Evolutionary conservation across 495 filamentous ascomycete genomes (phyloP), one percentile per base, ranked within the genome.

Genomic region (Hypoxylon fragiforme): DNA sequence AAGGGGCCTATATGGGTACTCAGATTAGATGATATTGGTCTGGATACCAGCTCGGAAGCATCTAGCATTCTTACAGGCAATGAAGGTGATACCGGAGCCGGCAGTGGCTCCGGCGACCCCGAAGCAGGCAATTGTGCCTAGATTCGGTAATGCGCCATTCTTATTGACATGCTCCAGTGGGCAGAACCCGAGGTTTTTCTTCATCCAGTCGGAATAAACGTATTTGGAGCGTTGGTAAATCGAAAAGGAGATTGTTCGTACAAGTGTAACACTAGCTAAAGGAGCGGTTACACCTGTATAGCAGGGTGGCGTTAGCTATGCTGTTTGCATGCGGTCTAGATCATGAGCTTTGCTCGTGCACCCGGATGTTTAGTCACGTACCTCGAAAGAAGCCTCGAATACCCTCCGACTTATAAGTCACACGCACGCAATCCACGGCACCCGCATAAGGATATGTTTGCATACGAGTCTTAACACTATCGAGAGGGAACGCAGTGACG

Each of bases 191-290:
- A 85, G 85, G 45, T 84, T 72, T 26, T 58, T 63, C 60, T 81
- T 78, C 63, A 89, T 78, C 78, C 78, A 85, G 57, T 77, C 76
- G 47, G 88, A 85, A 61, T 92, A 86, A 8, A 74, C 70, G 68
- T 90, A 83, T 72, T 96, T 96, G 31, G 89, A 86, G 30, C 79
- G 80, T 69, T 91, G 89, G 74, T 97, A 97, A 46, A 92, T 87
- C 26, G 90, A 92, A 66, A 97, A 96, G n/a, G 89, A 94, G 42
- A 95, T 80, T 14, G 92, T 94, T 28, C 92, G 85, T 46, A 96
- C 91, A 40, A 90, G 79, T 7, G 92, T 96, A 41, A 97, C 88
- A 74, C 89, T 94, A 14, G 83, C 83, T 65, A 97, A 77, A 24
- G 92, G 92, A 40, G 90, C 88, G 28, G 86, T 80, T 55, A 85